phyloP scores from a whole-genome alignment of 768 basidiomycete species.

The Hericium rajendrae region DNA sequence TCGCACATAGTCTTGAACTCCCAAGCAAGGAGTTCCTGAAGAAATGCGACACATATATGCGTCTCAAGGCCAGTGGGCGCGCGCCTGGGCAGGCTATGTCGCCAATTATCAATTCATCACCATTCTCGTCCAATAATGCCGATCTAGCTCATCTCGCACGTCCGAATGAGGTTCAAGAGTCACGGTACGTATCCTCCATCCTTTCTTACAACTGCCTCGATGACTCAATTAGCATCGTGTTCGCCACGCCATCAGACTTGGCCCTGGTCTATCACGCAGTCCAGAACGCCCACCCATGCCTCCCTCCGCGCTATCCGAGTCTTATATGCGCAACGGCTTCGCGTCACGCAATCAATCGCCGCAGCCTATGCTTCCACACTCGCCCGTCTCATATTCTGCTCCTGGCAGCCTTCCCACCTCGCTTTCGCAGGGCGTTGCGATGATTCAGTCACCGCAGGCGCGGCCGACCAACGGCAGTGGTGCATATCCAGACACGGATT shows the following conservation, averaged over 20 bases:
- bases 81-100: conserved; percentile 27
- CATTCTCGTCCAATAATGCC: conserved; percentile 28
- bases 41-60: conserved; percentile 89
- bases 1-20: conserved; percentile 77
- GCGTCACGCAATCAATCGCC: conserved; percentile 12
- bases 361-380: conserved; percentile 4
- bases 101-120: conserved; percentile 26
- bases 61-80: conserved; percentile 54
- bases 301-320: conserved; percentile 10
- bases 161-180: conserved; percentile 8
- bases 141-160: conserved; percentile 10
- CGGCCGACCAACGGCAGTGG: conserved; percentile 9
- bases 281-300: conserved; percentile 2
- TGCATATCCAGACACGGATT: conserved; percentile 7
- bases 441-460: conserved; percentile 31
- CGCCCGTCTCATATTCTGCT: conserved; percentile 5
- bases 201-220: neutral
- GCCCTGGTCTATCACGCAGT: neutral
- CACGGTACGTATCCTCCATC: conserved; percentile 4
- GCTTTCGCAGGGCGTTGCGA: conserved; percentile 32
- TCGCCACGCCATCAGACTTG: neutral
- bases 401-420: conserved; percentile 27
- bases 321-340: conserved; percentile 10
- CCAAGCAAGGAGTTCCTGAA: conserved; percentile 94
- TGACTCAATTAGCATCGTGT: neutral